Evolutionary conservation across 75 land plant genomes (phyloP), one percentile per base, ranked within the genome.

Genomic region (Selaginella moellendorffii): DNA sequence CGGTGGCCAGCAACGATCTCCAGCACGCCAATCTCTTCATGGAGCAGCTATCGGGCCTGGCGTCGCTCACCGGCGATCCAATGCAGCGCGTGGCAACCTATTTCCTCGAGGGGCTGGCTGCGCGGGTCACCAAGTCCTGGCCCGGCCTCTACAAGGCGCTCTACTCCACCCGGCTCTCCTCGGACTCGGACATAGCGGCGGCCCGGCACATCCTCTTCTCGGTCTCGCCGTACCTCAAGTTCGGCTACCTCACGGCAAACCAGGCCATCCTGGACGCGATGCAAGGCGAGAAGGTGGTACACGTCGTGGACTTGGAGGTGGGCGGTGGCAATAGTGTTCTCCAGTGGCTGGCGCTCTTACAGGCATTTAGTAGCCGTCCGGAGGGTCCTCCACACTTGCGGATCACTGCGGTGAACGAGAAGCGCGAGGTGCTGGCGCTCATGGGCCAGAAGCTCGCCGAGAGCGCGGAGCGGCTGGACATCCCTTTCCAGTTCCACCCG

Each of bases 331-430:
- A 36, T 14, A 36, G 14, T 14, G 46, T 36, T 14, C 70, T 77
- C 1, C 90, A 81, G 54, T 83, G 87, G 90, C 20, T 83, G 25
- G 76, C 79, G 0, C 74, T 86, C 2, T 54, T 86, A 1, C 87
- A 72, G 24, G 64, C 63, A 18, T 63, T 86, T 59, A 70, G 69
- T 67, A 67, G 61, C 0, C 74, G 90, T 1, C 76, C 77, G 1
- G 90, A 71, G 26, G 90, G 90, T 0, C 87, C 90, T 0, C 90
- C 90, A 0, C 90, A 86, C 67, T 63, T 86, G 70, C 71, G 84
- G 19, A 79, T 86, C 24, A 83, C 90, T 0, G 87, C 74, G 42
- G 69, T 86, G 28, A 65, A 76, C 63, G 76, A 74, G n/a, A 71
- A 71, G 58, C 71, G 68, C 19, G 84, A 83, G 66, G 75, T 83